A percentile compares a stretch with the other conserved stretches of the same genome.
phyloP scores from a whole-genome alignment of 306 rosid species.

The Acacia crassicarpa region DNA sequence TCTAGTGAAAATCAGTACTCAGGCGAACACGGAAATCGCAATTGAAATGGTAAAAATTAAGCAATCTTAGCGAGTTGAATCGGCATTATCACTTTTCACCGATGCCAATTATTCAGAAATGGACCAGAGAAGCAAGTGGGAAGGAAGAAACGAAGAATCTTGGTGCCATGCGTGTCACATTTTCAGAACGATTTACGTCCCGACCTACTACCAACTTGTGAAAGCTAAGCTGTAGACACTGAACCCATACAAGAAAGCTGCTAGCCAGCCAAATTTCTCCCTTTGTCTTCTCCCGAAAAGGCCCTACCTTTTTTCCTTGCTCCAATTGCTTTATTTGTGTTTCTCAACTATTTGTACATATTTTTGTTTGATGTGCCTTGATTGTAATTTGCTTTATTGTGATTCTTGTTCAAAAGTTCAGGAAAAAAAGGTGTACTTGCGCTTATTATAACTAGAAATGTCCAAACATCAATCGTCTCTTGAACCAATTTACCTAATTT shows the following conservation, averaged over 20 bases:
- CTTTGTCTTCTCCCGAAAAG: slow-evolving; percentile 5
- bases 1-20: background rate
- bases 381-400: background rate
- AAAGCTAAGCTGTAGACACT: background rate
- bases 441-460: no score
- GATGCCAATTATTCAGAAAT: slow-evolving; percentile 23
- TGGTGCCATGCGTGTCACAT: slow-evolving; percentile 30
- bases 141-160: slow-evolving; percentile 44
- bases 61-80: slow-evolving; percentile 7
- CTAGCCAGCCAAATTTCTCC: background rate
- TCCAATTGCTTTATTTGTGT: no score
- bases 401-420: background rate
- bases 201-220: slow-evolving; percentile 24
- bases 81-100: background rate
- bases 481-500: no score
- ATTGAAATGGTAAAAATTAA: background rate
- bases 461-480: no score
- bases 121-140: slow-evolving; percentile 31
- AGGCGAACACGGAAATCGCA: background rate
- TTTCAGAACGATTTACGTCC: slow-evolving; percentile 7
- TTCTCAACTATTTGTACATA: no score
- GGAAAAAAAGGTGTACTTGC: background rate
- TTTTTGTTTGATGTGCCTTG: no score
- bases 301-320: background rate
- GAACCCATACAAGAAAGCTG: background rate